phyloP scores from a whole-genome alignment of 805 yeast genomes.

The Wickerhamiella siamensis region DNA sequence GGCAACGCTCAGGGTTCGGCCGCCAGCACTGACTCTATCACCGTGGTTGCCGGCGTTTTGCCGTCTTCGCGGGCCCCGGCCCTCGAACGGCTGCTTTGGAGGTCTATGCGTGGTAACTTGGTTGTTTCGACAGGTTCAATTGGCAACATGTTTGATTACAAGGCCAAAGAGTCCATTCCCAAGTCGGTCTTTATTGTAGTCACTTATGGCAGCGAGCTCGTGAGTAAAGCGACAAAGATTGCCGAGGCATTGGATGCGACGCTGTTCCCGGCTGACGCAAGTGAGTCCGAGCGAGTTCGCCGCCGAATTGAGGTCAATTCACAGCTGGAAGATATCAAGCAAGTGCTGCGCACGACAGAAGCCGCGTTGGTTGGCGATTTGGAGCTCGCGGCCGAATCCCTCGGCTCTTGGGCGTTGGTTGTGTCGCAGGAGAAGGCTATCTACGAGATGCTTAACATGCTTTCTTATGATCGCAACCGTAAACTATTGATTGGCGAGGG shows the following conservation, averaged over 20 bases:
- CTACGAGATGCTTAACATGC: slow-evolving; percentile 59
- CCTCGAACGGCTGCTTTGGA: slow-evolving; percentile 76
- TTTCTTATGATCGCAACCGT: slow-evolving; percentile 72
- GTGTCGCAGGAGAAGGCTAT: slow-evolving; percentile 72
- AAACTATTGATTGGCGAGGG: slow-evolving; percentile 88
- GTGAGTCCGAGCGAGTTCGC: slow-evolving; percentile 25
- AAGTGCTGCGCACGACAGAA: slow-evolving; percentile 49
- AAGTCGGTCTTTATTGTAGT: slow-evolving; percentile 80
- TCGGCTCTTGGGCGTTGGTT: slow-evolving; percentile 58
- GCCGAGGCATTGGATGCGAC: slow-evolving; percentile 84
- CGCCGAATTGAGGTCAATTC: slow-evolving; percentile 30
- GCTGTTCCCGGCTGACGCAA: slow-evolving; percentile 37
- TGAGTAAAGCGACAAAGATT: slow-evolving; percentile 61
- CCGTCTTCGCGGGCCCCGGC: slow-evolving; percentile 52
- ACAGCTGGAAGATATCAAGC: slow-evolving; percentile 40
- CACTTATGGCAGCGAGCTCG: slow-evolving; percentile 72
- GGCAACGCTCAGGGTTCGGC: slow-evolving; percentile 21
- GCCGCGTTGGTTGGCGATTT: slow-evolving; percentile 65
- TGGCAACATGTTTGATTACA: slow-evolving; percentile 50
- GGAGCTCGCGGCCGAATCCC: slow-evolving; percentile 57
- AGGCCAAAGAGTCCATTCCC: slow-evolving; percentile 40
- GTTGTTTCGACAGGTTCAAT: slow-evolving; percentile 63
- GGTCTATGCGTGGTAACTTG: slow-evolving; percentile 85
- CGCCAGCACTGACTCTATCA: slow-evolving; percentile 21
- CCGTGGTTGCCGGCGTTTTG: slow-evolving; percentile 65